phyloP scores from a whole-genome alignment of 306 rosid species.

The Vachellia collinsii region DNA sequence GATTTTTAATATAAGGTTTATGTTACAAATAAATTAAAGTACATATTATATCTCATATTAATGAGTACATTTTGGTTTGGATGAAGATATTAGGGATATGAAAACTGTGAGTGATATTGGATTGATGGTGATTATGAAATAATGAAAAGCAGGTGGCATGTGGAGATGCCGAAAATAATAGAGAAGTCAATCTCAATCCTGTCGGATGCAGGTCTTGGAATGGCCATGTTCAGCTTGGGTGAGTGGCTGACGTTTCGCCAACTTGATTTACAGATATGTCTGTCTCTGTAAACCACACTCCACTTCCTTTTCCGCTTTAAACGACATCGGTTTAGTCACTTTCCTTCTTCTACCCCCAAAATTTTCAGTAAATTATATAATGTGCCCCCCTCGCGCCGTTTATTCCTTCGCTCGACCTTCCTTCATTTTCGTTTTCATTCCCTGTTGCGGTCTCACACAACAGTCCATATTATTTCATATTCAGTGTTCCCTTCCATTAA shows the following conservation, averaged over 20 bases:
- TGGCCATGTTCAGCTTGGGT: slow-evolving; percentile 99
- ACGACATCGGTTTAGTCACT: not conserved
- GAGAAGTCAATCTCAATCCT: slow-evolving; percentile 86
- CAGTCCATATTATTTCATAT: not conserved
- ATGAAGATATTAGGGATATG: not conserved
- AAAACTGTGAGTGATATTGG: not conserved
- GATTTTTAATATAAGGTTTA: too few species aligned
- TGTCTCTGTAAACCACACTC: not conserved
- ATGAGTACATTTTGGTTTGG: too few species aligned
- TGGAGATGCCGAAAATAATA: slow-evolving; percentile 82
- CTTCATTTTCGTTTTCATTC: not conserved
- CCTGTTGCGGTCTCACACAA: not conserved
- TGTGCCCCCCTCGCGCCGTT: too few species aligned
- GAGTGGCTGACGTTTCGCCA: slow-evolving; percentile 43
- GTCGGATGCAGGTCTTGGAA: slow-evolving; percentile 98
- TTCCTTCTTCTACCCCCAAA: slow-evolving; percentile 16
- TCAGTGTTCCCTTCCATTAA: not conserved
- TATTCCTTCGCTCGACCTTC: not conserved
- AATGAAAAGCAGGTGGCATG: slow-evolving; percentile 69
- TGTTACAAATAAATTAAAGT: too few species aligned
- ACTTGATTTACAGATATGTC: not conserved
- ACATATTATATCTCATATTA: too few species aligned
- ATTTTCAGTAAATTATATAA: not conserved
- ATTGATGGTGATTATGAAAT: not conserved
- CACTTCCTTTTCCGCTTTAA: not conserved